A percentile compares a stretch with the other conserved stretches of the same genome.
These are phyloP conservation scores for Tricholoma flavovirens DNA, from an alignment of 768 basidiomycete species.

Conservation along the genomic window DNA sequence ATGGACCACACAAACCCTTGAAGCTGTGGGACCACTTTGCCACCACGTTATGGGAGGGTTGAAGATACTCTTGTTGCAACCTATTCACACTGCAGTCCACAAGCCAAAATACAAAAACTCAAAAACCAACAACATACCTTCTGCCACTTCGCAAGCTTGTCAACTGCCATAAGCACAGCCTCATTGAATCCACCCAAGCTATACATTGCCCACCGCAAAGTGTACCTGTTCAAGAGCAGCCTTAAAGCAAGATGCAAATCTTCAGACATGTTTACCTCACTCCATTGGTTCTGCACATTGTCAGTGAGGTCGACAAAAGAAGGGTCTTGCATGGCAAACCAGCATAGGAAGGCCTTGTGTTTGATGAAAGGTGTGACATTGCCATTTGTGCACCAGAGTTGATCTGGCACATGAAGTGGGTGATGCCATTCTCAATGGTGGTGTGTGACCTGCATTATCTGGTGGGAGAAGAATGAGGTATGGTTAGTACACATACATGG, in stretches of 20 bases:
- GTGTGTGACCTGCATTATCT: constrained; percentile 80
- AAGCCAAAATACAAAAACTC: too few relatives aligned
- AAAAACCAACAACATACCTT: constrained; percentile 30
- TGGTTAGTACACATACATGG: not conserved
- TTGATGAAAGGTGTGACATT: constrained; percentile 82
- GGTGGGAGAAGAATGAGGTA: not conserved
- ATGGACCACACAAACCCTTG: too few relatives aligned
- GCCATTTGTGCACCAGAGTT: constrained; percentile 79
- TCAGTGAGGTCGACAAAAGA: constrained; percentile 63
- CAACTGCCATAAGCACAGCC: constrained; percentile 82
- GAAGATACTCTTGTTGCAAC: too few relatives aligned
- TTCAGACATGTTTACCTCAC: constrained; percentile 72
- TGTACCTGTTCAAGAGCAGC: constrained; percentile 62
- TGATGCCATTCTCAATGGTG: constrained; percentile 90
- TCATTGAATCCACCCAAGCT: constrained; percentile 83
- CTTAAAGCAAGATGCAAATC: constrained; percentile 76
- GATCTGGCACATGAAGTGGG: constrained; percentile 83
- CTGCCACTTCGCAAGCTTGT: constrained; percentile 89
- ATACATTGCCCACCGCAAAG: constrained; percentile 80
- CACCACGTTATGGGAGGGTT: too few relatives aligned
- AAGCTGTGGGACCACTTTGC: too few relatives aligned
- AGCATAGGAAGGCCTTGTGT: constrained; percentile 83
- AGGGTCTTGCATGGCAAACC: constrained; percentile 84
- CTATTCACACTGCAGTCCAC: too few relatives aligned
- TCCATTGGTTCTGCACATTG: constrained; percentile 64